phyloP scores from a whole-genome alignment of 805 yeast species.

The Cyberlindnera subsufficiens region DNA sequence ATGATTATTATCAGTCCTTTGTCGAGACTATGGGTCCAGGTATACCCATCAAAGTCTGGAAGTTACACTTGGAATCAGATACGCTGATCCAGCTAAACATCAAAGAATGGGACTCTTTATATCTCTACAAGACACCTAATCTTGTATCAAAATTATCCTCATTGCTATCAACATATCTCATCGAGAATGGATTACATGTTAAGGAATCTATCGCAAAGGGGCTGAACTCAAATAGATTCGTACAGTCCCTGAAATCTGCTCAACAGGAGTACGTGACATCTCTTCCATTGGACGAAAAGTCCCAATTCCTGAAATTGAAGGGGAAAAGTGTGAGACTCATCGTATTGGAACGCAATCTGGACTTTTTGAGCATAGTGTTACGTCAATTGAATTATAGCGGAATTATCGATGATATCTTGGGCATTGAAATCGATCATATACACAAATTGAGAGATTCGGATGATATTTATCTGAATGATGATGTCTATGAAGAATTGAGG shows the following conservation, averaged over 20 bases:
- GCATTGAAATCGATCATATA: slow-evolving; percentile 30
- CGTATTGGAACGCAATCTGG: slow-evolving; percentile 74
- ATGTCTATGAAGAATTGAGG: slow-evolving; percentile 30
- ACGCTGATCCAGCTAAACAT: too few relatives aligned
- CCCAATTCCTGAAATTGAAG: too few relatives aligned
- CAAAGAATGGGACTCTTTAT: too few relatives aligned
- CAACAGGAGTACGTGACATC: background rate
- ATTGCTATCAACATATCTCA: slow-evolving; percentile 37
- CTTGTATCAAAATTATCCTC: slow-evolving; percentile 26
- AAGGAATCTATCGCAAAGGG: slow-evolving; percentile 57
- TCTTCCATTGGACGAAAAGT: background rate
- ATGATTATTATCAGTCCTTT: slow-evolving; percentile 23
- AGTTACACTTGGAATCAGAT: too few relatives aligned
- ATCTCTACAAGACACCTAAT: slow-evolving; percentile 25
- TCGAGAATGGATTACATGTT: slow-evolving; percentile 40
- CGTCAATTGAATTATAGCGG: slow-evolving; percentile 82
- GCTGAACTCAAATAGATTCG: slow-evolving; percentile 41
- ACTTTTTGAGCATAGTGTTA: slow-evolving; percentile 62
- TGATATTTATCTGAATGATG: slow-evolving; percentile 23
- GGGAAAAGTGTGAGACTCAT: slow-evolving; percentile 61
- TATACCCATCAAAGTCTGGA: too few relatives aligned
- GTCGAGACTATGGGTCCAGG: too few relatives aligned
- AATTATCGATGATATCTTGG: slow-evolving; percentile 65
- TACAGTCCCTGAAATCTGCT: slow-evolving; percentile 20
- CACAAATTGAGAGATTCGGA: slow-evolving; percentile 15